Conservation (phyloP, 2,329 filamentous ascomycete genomes). For the Aureobasidium sp. region DNA sequence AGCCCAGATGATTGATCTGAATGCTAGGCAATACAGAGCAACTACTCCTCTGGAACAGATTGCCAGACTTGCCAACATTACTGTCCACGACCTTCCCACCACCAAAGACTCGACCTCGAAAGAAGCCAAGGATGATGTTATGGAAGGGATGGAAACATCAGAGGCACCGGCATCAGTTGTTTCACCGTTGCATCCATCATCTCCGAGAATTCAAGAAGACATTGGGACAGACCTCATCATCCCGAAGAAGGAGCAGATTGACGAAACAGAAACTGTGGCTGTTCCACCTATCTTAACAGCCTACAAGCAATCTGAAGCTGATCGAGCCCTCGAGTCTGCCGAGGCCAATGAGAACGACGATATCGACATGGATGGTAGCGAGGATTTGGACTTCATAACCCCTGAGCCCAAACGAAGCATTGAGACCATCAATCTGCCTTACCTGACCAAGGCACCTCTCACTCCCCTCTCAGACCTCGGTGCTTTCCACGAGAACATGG, state of each 20-base stretch:
- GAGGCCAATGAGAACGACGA: slow-evolving; percentile 15
- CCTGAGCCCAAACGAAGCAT: slow-evolving; percentile 30
- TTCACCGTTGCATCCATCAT: background rate
- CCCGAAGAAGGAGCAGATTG: slow-evolving; percentile 28
- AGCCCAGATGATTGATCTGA: slow-evolving; percentile 38
- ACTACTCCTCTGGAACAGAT: slow-evolving; percentile 39
- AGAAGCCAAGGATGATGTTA: slow-evolving; percentile 14
- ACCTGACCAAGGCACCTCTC: slow-evolving; percentile 37
- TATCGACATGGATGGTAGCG: slow-evolving; percentile 17
- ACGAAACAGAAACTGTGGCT: slow-evolving; percentile 22
- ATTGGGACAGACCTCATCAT: slow-evolving; percentile 24
- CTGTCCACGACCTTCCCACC: slow-evolving; percentile 23
- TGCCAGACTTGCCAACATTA: slow-evolving; percentile 35
- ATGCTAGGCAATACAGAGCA: slow-evolving; percentile 35
- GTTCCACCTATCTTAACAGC: slow-evolving; percentile 23
- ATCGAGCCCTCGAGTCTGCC: background rate
- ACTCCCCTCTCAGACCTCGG: slow-evolving; percentile 39
- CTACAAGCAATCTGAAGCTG: slow-evolving; percentile 16
- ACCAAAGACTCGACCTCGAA: background rate
- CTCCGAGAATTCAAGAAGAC: background rate
- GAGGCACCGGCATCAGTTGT: background rate
- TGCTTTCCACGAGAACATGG: slow-evolving; percentile 30
- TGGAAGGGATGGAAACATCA: background rate
- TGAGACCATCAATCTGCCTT: slow-evolving; percentile 39
- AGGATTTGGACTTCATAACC: slow-evolving; percentile 16